phyloP scores from a whole-genome alignment of 441 rosid species.

The Rhodomyrtus psidioides region DNA sequence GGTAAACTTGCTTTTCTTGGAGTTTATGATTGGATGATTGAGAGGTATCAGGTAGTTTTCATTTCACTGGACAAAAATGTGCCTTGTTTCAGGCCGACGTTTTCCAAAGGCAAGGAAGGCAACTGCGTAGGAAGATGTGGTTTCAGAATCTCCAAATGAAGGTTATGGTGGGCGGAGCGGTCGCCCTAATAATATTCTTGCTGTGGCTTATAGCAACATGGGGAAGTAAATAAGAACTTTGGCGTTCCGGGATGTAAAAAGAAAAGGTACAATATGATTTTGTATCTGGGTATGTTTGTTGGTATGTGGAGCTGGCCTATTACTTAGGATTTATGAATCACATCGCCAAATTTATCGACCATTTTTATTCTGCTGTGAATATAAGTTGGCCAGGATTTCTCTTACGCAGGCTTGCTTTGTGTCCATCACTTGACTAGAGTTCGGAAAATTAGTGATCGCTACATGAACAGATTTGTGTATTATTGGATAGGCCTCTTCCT shows the following conservation, averaged over 20 bases:
- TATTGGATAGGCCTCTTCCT: neutral
- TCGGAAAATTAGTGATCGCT: neutral
- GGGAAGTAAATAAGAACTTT: neutral
- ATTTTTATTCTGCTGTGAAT: neutral
- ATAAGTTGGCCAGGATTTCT: neutral
- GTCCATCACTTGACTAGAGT: neutral
- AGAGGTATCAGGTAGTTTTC: neutral
- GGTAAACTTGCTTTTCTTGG: conserved; percentile 17
- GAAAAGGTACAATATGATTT: neutral
- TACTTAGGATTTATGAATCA: neutral
- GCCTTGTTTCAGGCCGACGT: conserved; percentile 59
- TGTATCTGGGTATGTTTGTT: neutral
- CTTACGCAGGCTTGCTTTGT: neutral
- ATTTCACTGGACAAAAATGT: neutral
- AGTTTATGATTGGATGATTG: neutral
- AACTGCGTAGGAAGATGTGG: conserved; percentile 94
- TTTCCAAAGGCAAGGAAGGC: conserved; percentile 97
- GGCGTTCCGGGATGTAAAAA: neutral
- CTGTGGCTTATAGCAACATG: conserved; percentile 41
- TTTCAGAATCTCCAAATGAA: conserved; percentile 82
- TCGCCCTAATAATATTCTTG: conserved; percentile 45
- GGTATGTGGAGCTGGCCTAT: neutral
- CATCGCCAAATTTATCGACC: neutral
- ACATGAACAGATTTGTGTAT: neutral
- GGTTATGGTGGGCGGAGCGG: conserved; percentile 68